Conservation (phyloP, 73 alveolate species). For the Durusdinium trenchii region DNA sequence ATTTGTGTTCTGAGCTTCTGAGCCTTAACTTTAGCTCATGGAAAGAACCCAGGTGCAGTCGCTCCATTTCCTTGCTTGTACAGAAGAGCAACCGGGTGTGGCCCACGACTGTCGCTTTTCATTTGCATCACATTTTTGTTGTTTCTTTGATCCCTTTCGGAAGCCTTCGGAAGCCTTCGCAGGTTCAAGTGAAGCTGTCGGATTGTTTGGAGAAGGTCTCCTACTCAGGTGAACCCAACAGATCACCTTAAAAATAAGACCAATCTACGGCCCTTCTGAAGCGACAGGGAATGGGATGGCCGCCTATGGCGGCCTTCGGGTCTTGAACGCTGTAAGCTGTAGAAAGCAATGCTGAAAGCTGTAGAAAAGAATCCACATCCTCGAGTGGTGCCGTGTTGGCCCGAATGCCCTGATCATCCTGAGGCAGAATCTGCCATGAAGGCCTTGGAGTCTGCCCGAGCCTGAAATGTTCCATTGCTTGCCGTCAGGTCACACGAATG, state of each 20-base stretch:
- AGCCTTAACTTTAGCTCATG: too few relatives aligned
- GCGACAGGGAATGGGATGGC: too few relatives aligned
- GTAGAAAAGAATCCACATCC: not conserved
- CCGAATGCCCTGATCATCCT: not conserved
- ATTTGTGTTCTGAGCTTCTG: too few relatives aligned
- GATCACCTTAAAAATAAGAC: too few relatives aligned
- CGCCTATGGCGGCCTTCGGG: too few relatives aligned
- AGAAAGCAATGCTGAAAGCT: too few relatives aligned
- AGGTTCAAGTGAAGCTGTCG: slow-evolving; percentile 62
- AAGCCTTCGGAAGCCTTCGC: not conserved
- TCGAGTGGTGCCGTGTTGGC: too few relatives aligned
- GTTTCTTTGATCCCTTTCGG: not conserved
- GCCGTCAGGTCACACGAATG: not conserved
- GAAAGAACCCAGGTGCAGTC: slow-evolving; percentile 74
- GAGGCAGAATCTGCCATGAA: slow-evolving; percentile 81
- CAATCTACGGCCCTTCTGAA: too few relatives aligned
- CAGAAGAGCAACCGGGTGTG: slow-evolving; percentile 92
- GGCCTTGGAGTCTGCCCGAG: slow-evolving; percentile 31
- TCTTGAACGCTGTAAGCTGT: too few relatives aligned
- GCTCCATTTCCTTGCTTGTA: slow-evolving; percentile 81
- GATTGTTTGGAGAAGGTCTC: slow-evolving; percentile 91
- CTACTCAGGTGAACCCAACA: too few relatives aligned
- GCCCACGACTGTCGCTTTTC: not conserved
- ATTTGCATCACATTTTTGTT: not conserved
- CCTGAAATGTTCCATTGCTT: not conserved